phyloP scores from a whole-genome alignment of 176 grass and related monocot genomes.

The Lolium perenne region DNA sequence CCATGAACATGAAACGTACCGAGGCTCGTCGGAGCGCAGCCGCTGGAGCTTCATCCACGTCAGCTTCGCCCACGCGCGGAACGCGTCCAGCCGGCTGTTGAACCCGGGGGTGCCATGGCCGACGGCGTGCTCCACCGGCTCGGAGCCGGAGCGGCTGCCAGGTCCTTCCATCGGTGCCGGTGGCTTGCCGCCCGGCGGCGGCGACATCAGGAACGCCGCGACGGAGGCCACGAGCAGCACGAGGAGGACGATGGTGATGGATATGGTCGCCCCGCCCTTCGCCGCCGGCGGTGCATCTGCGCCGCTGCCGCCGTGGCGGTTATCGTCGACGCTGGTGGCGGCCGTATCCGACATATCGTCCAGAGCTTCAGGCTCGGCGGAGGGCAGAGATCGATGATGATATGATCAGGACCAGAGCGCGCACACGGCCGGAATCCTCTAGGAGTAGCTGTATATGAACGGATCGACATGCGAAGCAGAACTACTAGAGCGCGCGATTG shows the following conservation, averaged over 20 bases:
- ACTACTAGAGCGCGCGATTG: background rate
- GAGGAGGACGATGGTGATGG: constrained; percentile 46
- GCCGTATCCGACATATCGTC: background rate
- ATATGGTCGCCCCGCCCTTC: constrained; percentile 27
- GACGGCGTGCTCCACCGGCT: constrained; percentile 69
- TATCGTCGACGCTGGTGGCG: background rate
- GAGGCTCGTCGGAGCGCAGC: constrained; percentile 38
- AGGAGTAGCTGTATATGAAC: background rate
- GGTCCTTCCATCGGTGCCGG: background rate
- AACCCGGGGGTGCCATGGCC: constrained; percentile 55
- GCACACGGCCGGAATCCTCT: background rate
- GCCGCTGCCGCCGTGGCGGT: background rate
- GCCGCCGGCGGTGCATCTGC: background rate
- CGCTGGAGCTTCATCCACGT: constrained; percentile 57
- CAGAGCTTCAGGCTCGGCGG: background rate
- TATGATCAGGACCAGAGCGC: background rate
- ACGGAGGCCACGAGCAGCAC: constrained; percentile 53
- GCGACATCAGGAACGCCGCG: constrained; percentile 24
- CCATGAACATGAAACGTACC: background rate
- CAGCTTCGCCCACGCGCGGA: constrained; percentile 61
- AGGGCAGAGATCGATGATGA: background rate
- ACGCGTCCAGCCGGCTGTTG: constrained; percentile 60
- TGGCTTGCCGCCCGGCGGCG: constrained; percentile 3
- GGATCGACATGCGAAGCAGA: background rate
- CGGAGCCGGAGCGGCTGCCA: constrained; percentile 5